A percentile compares a stretch with the other conserved stretches of the same genome.
Conservation (phyloP, 192 early-diverging fungal species). For the Neocallimastix lanati region DNA sequence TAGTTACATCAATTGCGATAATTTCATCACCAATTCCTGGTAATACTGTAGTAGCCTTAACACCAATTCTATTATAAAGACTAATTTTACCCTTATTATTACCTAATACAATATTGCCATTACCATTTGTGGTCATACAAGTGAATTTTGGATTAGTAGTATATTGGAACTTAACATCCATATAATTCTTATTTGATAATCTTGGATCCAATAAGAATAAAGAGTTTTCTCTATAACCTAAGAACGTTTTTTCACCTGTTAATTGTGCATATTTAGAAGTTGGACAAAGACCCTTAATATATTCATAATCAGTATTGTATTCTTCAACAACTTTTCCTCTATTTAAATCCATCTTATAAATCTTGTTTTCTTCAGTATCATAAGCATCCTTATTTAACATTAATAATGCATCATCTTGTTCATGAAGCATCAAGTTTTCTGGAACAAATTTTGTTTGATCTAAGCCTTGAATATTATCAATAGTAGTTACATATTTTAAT, state of each 20-base stretch:
- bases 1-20: constrained; percentile 73
- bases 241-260: constrained; percentile 52
- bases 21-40: constrained; percentile 79
- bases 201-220: constrained; percentile 83
- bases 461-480: constrained; percentile 47
- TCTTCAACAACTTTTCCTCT: constrained; percentile 83
- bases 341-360: constrained; percentile 84
- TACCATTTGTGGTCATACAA: constrained; percentile 49
- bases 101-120: constrained; percentile 65
- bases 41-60: constrained; percentile 68
- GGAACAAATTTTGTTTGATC: constrained; percentile 49
- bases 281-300: constrained; percentile 52
- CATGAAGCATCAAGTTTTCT: constrained; percentile 60
- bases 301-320: constrained; percentile 65
- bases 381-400: constrained; percentile 45
- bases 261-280: constrained; percentile 57
- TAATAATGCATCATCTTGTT: constrained; percentile 43
- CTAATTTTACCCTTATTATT: constrained; percentile 76
- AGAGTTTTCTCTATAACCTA: constrained; percentile 65
- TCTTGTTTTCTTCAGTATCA: constrained; percentile 49
- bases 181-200: constrained; percentile 46
- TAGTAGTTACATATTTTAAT: constrained; percentile 60
- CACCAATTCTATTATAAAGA: constrained; percentile 56
- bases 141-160: constrained; percentile 49
- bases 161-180: constrained; percentile 49